phyloP scores from a whole-genome alignment of 2,329 filamentous ascomycete species.

The Paecilomyces niveus region DNA sequence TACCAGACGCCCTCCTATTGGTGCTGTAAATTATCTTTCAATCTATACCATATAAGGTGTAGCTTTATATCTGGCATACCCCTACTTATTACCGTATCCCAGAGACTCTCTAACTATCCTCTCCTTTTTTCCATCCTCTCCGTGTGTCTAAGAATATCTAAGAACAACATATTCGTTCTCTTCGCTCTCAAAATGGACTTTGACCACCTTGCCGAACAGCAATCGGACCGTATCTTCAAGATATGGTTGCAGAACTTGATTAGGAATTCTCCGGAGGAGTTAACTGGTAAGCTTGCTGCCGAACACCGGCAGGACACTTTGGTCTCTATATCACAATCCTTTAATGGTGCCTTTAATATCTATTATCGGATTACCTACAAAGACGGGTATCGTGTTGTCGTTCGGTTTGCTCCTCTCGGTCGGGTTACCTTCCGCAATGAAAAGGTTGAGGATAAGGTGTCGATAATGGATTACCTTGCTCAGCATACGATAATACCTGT shows the following conservation, averaged over 20 bases:
- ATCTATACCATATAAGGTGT: neutral
- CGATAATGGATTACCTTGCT: slow-evolving; percentile 17
- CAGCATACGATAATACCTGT: slow-evolving; percentile 18
- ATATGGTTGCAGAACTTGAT: slow-evolving; percentile 17
- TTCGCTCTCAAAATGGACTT: slow-evolving; percentile 13
- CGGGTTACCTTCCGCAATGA: slow-evolving; percentile 17
- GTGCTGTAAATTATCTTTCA: neutral
- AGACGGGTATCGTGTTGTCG: slow-evolving; percentile 14
- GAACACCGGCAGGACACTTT: slow-evolving; percentile 12
- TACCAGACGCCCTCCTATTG: neutral
- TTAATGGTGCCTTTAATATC: slow-evolving; percentile 24
- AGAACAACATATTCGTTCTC: neutral
- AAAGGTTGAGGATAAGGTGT: slow-evolving; percentile 22
- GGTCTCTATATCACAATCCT: slow-evolving; percentile 11
- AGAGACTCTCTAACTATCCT: too few species aligned
- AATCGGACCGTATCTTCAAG: slow-evolving; percentile 14
- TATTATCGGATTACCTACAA: slow-evolving; percentile 22
- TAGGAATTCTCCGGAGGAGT: slow-evolving; percentile 13
- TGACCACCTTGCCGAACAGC: slow-evolving; percentile 15
- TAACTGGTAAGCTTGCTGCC: slow-evolving; percentile 17
- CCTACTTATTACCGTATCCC: too few species aligned
- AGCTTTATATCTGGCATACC: neutral
- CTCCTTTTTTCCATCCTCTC: neutral
- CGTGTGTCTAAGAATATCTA: neutral
- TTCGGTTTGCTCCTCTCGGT: slow-evolving; percentile 23